Percentiles rank a stretch among this genome's conserved stretches.
Evolutionary conservation across 306 rosid genomes (phyloP).

Genomic region (Erythrophleum fordii): DNA sequence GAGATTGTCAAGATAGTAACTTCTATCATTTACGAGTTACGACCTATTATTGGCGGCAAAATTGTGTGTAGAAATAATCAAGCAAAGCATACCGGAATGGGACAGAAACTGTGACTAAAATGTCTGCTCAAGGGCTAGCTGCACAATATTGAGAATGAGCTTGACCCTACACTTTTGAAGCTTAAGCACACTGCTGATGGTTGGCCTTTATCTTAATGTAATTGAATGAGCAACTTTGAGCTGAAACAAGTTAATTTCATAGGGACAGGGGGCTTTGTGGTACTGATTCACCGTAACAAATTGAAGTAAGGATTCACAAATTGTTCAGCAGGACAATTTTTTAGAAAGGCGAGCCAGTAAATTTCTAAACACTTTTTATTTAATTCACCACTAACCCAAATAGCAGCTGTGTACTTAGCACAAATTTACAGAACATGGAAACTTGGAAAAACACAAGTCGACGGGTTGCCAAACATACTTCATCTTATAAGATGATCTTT

Average conservation of each 20-base stretch:
- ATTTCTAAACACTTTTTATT: background rate
- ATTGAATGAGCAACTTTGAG: no score
- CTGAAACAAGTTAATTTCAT: background rate
- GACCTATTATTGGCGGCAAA: background rate
- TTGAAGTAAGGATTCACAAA: background rate
- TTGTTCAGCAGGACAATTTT: background rate
- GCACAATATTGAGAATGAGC: no score
- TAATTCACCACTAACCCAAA: background rate
- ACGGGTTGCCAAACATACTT: background rate
- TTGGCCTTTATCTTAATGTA: no score
- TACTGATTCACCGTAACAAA: background rate
- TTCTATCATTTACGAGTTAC: no score
- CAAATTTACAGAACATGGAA: background rate
- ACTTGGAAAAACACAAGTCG: background rate
- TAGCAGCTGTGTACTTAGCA: background rate
- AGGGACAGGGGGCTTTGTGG: background rate
- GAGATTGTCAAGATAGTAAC: no score
- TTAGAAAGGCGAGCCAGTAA: background rate
- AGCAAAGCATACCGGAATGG: background rate
- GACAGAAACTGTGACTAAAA: background rate
- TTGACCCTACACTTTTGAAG: no score
- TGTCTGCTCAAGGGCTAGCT: no score
- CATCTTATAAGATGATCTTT: background rate
- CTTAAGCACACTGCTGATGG: no score
- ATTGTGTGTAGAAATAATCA: background rate